These are phyloP conservation scores for Mycena vitilis DNA, from an alignment of 768 basidiomycete species.

Conservation along the genomic window DNA sequence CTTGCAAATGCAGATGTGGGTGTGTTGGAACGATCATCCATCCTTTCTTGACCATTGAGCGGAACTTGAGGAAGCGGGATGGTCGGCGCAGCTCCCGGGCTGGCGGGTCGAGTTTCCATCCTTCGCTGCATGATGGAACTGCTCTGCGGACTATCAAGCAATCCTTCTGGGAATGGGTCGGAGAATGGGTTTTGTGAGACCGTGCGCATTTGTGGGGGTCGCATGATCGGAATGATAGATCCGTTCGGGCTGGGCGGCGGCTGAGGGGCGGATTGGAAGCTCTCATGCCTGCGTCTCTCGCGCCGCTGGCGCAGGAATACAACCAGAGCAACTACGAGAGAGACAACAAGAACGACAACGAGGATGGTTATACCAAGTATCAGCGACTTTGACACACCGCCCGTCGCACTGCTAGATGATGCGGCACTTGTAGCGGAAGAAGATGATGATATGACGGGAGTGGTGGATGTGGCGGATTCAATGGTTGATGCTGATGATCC, in stretches of 20 bases:
- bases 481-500: slow-evolving; percentile 5
- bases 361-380: slow-evolving; percentile 19
- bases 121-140: slow-evolving; percentile 34
- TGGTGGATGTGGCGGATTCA: not conserved
- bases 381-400: slow-evolving; percentile 25
- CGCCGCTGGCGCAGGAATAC: slow-evolving; percentile 28
- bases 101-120: slow-evolving; percentile 25
- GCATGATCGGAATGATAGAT: slow-evolving; percentile 36
- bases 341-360: slow-evolving; percentile 2
- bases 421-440: not conserved
- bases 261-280: not conserved
- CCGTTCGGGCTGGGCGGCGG: slow-evolving; percentile 12
- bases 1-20: slow-evolving; percentile 8
- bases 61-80: slow-evolving; percentile 34
- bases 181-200: slow-evolving; percentile 28
- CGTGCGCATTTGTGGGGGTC: slow-evolving; percentile 29
- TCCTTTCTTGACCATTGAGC: not conserved
- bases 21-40: slow-evolving; percentile 22
- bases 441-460: not conserved
- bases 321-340: slow-evolving; percentile 12
- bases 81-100: slow-evolving; percentile 17
- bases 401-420: slow-evolving; percentile 8
- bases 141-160: slow-evolving; percentile 15
- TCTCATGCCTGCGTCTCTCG: slow-evolving; percentile 1
- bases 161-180: slow-evolving; percentile 9